Conservation (phyloP, 1,284 basidiomycete genomes). For the Gymnopus androsaceus region DNA sequence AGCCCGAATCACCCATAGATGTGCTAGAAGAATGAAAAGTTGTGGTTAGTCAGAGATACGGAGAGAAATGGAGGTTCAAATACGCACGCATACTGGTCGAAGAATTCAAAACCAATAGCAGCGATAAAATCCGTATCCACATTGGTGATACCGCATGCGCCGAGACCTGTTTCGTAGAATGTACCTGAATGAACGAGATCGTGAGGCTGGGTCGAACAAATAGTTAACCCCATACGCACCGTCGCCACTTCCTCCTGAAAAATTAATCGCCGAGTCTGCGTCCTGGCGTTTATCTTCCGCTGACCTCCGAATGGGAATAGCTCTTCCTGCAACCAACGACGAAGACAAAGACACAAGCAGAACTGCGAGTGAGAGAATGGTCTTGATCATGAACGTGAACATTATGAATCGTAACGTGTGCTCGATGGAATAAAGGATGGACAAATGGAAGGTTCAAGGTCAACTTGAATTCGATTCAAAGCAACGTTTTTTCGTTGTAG, state of each 20-base stretch:
- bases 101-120: constrained; percentile 33
- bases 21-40: no score
- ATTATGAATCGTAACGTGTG: no score
- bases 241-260: constrained; percentile 12
- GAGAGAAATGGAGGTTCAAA: neutral
- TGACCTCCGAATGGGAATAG: constrained; percentile 3
- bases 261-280: neutral
- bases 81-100: constrained; percentile 34
- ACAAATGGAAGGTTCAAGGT: constrained; percentile 4
- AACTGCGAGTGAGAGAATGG: neutral
- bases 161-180: constrained; percentile 30
- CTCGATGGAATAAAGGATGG: no score
- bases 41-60: constrained; percentile 16
- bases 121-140: constrained; percentile 38
- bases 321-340: constrained; percentile 1
- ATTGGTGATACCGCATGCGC: no score
- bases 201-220: constrained; percentile 20
- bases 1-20: no score
- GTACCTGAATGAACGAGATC: constrained; percentile 3
- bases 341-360: neutral
- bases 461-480: constrained; percentile 10
- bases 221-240: constrained; percentile 8
- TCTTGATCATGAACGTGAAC: constrained; percentile 2
- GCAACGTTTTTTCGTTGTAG: neutral
- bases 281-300: neutral